Evolutionary conservation across 2,329 filamentous ascomycete genomes (phyloP).

Genomic region (Coleophoma cylindrospora): DNA sequence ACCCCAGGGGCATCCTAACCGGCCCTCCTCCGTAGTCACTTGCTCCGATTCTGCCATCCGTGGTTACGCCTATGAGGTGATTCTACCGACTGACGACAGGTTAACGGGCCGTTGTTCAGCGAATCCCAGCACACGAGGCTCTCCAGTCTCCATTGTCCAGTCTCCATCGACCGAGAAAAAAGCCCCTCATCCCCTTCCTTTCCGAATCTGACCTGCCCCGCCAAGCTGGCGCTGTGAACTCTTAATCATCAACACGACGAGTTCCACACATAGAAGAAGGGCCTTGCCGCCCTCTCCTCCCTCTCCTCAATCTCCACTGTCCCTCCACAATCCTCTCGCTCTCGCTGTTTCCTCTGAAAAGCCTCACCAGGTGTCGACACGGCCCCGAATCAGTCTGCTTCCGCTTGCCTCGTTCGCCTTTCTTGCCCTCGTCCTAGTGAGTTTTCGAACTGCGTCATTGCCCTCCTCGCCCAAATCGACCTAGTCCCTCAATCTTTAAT

Average conservation of each 20-base stretch:
- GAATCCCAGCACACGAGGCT: not conserved
- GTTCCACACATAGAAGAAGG: constrained; percentile 17
- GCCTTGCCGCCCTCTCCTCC: constrained; percentile 12
- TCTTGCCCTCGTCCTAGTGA: constrained; percentile 24
- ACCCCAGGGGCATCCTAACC: not conserved
- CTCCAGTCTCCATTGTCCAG: not conserved
- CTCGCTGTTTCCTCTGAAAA: constrained; percentile 6
- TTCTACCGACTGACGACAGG: too few species aligned
- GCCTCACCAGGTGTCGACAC: constrained; percentile 16
- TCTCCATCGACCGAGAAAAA: not conserved
- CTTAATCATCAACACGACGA: constrained; percentile 20
- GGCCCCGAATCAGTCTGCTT: constrained; percentile 18
- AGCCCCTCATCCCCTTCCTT: not conserved
- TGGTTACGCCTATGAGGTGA: too few species aligned
- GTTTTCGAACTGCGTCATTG: constrained; percentile 6
- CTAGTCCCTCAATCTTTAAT: too few species aligned
- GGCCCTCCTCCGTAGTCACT: not conserved
- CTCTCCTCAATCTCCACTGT: not conserved
- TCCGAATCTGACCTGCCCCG: constrained; percentile 12
- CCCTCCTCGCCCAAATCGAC: too few species aligned
- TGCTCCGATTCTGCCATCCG: not conserved
- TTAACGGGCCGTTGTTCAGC: too few species aligned
- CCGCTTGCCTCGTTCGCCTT: constrained; percentile 27
- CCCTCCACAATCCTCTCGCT: not conserved
- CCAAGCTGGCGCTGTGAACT: constrained; percentile 18